phyloP scores from a whole-genome alignment of 352 stramenopile genomes.

The Phytophthora fragariaefolia region DNA sequence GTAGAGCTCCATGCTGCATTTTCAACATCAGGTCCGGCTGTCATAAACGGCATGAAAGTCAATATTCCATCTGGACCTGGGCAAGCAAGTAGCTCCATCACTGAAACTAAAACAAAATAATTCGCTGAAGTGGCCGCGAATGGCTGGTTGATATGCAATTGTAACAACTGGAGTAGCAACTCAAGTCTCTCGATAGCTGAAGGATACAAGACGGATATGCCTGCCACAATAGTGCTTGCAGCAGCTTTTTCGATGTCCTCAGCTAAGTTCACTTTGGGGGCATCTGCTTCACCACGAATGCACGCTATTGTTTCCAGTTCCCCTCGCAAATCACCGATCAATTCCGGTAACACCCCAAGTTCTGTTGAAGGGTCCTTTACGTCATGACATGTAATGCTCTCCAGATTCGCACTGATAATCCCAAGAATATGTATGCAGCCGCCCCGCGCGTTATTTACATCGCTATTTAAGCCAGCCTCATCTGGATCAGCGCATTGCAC shows the following conservation, averaged over 20 bases:
- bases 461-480: neutral
- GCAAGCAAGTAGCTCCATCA: constrained; percentile 59
- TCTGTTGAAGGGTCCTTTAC: constrained; percentile 46
- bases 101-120: constrained; percentile 60
- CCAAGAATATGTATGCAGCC: constrained; percentile 52
- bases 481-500: constrained; percentile 1
- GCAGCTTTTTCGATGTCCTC: constrained; percentile 59
- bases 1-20: constrained; percentile 20
- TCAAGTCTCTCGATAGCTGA: constrained; percentile 66
- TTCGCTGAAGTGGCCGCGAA: constrained; percentile 49
- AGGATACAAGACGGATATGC: constrained; percentile 70
- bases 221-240: constrained; percentile 68
- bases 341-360: constrained; percentile 39
- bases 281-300: constrained; percentile 31
- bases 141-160: constrained; percentile 36
- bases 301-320: constrained; percentile 61
- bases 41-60: constrained; percentile 64
- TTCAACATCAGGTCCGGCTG: constrained; percentile 5
- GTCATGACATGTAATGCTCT: constrained; percentile 67
- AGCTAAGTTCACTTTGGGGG: neutral
- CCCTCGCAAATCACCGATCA: constrained; percentile 46
- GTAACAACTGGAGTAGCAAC: constrained; percentile 71
- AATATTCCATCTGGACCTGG: constrained; percentile 72
- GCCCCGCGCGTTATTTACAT: constrained; percentile 9
- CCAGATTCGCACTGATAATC: constrained; percentile 73